Base-by-base conservation (phyloP, 2,329 filamentous ascomycete species). In the Cadophora luteo-olivacea region DNA sequence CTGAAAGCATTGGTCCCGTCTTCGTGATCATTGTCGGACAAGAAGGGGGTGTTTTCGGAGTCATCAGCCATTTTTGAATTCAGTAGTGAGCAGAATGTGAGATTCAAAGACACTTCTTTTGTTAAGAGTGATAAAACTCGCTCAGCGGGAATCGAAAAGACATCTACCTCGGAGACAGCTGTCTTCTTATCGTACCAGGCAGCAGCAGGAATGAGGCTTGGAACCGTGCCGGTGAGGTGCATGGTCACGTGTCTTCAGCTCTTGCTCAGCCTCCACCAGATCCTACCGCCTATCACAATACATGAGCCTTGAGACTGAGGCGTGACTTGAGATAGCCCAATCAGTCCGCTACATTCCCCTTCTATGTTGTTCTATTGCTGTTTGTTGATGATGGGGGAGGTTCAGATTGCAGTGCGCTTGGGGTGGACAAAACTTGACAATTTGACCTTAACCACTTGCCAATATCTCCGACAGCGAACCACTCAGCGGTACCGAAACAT, bases 1-100 rank as follows among this genome's bases (percentile, higher is more conserved):
- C 24, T 14, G 5, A 33, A 32, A 8, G 0, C 7, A 11, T 33
- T 19, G 14, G 16, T 7, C 29, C 9, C 52, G 4, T 33, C 52
- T 2, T 33, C 25, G 29, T 33, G 52, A 6, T 63, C 61, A 2
- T 63, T 36, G 29, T 51, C 48, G 2, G 45, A 29, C 16, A 63
- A 29, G 24, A 63, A 63, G n/a, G 45, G 45, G 19, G 48, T 51
- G 61, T 52, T 63, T 19, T 63, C 61, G 3, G 48, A 49, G 61
- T 36, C 6, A 14, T 63, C 41, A 22, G 61, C 29, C 61, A 63
- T 63, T 25, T 29, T 36, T n/a, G 25, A n/a, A 14, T 8, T 9
- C 33, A 2, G 32, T 3, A 3, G 19, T 2, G 14, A 14, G 41
- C 12, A 45, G 41, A 19, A 45, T 45, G 29, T 29, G 29, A 29